Evolutionary conservation across 2,329 filamentous ascomycete genomes (phyloP).

Genomic region (Beauveria australis): DNA sequence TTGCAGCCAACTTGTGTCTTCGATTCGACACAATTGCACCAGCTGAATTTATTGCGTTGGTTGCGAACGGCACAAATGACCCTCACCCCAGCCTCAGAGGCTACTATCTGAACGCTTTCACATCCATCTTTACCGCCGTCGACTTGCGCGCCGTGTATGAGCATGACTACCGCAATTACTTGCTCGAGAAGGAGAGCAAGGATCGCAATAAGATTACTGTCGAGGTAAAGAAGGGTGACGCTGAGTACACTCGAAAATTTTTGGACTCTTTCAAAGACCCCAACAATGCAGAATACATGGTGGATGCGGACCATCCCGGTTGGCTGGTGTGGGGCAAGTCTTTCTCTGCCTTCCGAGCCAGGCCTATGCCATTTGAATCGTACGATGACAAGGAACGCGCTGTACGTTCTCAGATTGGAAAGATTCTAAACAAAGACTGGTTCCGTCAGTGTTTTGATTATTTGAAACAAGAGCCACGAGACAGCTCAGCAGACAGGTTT

Average conservation of each 20-base stretch:
- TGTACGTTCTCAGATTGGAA: slow-evolving; percentile 71
- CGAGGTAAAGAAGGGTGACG: slow-evolving; percentile 63
- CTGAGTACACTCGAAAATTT: slow-evolving; percentile 70
- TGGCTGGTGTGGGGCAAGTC: slow-evolving; percentile 94
- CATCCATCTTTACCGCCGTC: slow-evolving; percentile 68
- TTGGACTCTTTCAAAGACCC: slow-evolving; percentile 69
- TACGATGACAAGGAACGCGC: slow-evolving; percentile 76
- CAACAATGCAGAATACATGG: slow-evolving; percentile 65
- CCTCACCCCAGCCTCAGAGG: slow-evolving; percentile 78
- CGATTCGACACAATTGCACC: slow-evolving; percentile 86
- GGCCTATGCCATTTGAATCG: slow-evolving; percentile 55
- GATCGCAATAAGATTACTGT: slow-evolving; percentile 71
- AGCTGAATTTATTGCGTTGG: slow-evolving; percentile 71
- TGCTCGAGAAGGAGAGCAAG: slow-evolving; percentile 65
- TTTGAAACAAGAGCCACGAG: slow-evolving; percentile 91
- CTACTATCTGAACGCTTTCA: slow-evolving; percentile 74
- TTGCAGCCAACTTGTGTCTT: slow-evolving; percentile 82
- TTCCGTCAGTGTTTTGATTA: slow-evolving; percentile 82
- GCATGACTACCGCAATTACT: slow-evolving; percentile 80
- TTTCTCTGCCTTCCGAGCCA: slow-evolving; percentile 71
- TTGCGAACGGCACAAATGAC: slow-evolving; percentile 77
- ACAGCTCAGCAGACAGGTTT: slow-evolving; percentile 74
- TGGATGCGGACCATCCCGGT: slow-evolving; percentile 86
- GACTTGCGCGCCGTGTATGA: slow-evolving; percentile 79
- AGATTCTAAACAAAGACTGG: slow-evolving; percentile 75